Evolutionary conservation across 1,284 basidiomycete species (phyloP).

Genomic region (Phlebopus sp.): DNA sequence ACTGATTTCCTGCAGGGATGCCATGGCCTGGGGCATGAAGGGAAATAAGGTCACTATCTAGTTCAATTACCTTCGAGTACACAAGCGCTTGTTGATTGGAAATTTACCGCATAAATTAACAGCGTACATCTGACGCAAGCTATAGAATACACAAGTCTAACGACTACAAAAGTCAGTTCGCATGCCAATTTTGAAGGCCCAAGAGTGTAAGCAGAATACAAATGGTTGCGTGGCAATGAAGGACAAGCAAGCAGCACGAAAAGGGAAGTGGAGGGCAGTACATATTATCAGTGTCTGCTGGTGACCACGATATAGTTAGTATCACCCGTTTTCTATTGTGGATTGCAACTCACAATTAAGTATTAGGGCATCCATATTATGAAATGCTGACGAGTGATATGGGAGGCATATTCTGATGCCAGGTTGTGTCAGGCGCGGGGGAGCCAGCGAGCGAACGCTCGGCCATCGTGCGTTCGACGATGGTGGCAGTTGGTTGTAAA

Average conservation of each 20-base stretch:
- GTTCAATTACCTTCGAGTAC: no score
- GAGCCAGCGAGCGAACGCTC: conserved; percentile 64
- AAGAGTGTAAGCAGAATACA: background rate
- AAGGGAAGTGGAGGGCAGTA: background rate
- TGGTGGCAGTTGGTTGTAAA: conserved; percentile 46
- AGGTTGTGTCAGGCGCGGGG: conserved; percentile 33
- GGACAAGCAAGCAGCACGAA: background rate
- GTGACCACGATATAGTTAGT: background rate
- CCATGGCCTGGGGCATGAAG: conserved; percentile 5
- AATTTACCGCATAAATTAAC: conserved; percentile 3
- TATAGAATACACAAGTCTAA: background rate
- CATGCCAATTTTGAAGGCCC: background rate
- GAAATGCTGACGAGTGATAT: conserved; percentile 28
- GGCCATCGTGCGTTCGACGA: conserved; percentile 48
- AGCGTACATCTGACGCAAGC: background rate
- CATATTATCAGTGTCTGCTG: background rate
- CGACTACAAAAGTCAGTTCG: background rate
- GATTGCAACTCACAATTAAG: background rate
- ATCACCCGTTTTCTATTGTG: background rate
- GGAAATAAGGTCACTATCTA: background rate
- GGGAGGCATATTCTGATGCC: conserved; percentile 20
- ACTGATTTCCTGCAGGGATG: conserved; percentile 44
- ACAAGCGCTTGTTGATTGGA: no score
- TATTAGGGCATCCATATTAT: conserved; percentile 17
- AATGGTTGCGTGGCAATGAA: background rate